Percentiles rank a stretch among this genome's conserved stretches.
Evolutionary conservation across 805 yeast genomes (phyloP).

Genomic region (Starmerella etchellsii): DNA sequence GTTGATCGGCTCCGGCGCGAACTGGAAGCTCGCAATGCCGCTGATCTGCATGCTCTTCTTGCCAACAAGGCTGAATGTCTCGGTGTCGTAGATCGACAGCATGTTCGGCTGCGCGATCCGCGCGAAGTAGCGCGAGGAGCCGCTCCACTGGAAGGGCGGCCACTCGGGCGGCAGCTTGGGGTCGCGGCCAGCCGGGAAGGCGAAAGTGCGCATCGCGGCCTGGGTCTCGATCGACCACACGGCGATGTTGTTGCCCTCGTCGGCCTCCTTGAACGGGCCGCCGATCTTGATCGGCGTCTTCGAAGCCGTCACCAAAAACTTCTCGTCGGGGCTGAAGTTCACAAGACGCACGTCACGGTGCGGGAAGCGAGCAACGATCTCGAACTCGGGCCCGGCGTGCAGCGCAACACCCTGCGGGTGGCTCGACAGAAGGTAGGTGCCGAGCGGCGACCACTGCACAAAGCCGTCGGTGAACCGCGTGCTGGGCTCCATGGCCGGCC

Average conservation of each 20-base stretch:
- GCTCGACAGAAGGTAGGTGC: slow-evolving; percentile 72
- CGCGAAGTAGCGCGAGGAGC: slow-evolving; percentile 84
- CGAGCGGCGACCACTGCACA: slow-evolving; percentile 85
- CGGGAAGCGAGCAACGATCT: slow-evolving; percentile 58
- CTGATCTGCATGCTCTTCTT: slow-evolving; percentile 73
- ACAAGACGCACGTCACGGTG: slow-evolving; percentile 84
- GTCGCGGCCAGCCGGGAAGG: slow-evolving; percentile 33
- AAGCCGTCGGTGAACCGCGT: slow-evolving; percentile 77
- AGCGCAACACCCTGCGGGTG: slow-evolving; percentile 92
- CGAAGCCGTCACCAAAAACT: slow-evolving; percentile 78
- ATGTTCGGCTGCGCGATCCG: slow-evolving; percentile 84
- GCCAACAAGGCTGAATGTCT: slow-evolving; percentile 67
- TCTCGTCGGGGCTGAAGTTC: slow-evolving; percentile 88
- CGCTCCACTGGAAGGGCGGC: slow-evolving; percentile 96
- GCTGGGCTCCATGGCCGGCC: slow-evolving; percentile 56
- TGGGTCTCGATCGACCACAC: slow-evolving; percentile 86
- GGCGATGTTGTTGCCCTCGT: slow-evolving; percentile 85
- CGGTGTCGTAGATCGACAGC: slow-evolving; percentile 75
- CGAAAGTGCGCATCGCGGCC: slow-evolving; percentile 77
- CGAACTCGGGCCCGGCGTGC: slow-evolving; percentile 85
- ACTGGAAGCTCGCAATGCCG: slow-evolving; percentile 75
- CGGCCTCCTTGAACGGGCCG: slow-evolving; percentile 75
- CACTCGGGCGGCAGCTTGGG: slow-evolving; percentile 52
- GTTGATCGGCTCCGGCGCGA: slow-evolving; percentile 72
- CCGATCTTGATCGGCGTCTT: slow-evolving; percentile 65